A percentile compares a stretch with the other conserved stretches of the same genome.
phyloP scores from a whole-genome alignment of 2,329 filamentous ascomycete species.

The Ophiognomonia clavigignenti-juglandacearum region DNA sequence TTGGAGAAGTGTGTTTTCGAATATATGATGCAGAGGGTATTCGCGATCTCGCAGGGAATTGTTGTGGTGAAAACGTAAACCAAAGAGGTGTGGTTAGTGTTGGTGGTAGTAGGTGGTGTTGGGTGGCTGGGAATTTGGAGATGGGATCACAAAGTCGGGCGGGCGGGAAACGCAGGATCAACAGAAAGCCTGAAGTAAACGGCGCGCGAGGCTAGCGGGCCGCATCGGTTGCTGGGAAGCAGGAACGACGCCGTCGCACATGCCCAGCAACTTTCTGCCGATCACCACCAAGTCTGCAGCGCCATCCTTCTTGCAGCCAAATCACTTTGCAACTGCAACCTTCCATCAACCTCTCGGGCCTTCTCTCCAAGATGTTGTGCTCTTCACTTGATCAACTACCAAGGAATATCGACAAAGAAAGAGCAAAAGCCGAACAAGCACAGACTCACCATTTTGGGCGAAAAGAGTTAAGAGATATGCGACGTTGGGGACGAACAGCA shows the following conservation, averaged over 20 bases:
- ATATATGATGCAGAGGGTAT: background rate
- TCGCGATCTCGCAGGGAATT: background rate
- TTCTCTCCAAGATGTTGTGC: too few species aligned
- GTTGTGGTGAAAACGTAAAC: background rate
- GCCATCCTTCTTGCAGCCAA: too few species aligned
- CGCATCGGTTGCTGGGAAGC: background rate
- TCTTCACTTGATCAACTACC: constrained; percentile 2
- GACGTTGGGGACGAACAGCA: background rate
- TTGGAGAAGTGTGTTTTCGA: background rate
- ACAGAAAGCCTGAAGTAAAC: background rate
- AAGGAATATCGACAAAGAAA: background rate
- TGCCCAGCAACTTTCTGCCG: background rate
- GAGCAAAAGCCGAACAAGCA: background rate
- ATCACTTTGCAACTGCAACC: background rate
- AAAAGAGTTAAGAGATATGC: background rate
- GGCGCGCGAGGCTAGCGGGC: background rate
- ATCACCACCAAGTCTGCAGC: background rate
- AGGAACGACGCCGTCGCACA: background rate
- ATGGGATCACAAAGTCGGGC: constrained; percentile 10
- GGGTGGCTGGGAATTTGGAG: constrained; percentile 14
- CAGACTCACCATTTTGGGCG: constrained; percentile 13
- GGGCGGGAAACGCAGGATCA: background rate
- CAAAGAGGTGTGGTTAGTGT: background rate
- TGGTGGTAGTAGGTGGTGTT: background rate
- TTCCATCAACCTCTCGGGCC: too few species aligned